phyloP scores from a whole-genome alignment of 2,329 filamentous ascomycete genomes.

The Fusarium pseudograminearum region DNA sequence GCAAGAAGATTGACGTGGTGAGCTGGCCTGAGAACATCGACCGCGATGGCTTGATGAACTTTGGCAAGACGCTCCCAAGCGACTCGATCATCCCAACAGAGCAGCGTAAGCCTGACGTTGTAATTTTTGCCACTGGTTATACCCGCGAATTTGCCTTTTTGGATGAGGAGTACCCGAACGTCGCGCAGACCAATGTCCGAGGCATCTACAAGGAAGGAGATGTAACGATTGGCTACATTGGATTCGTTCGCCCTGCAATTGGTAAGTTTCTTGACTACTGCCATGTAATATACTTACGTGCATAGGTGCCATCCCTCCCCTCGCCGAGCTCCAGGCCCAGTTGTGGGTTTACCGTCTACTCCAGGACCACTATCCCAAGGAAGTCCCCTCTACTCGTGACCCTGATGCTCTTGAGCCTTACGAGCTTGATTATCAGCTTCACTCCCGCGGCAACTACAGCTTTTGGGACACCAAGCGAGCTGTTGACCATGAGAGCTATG shows the following conservation, averaged over 20 bases:
- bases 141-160: slow-evolving; percentile 57
- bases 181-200: slow-evolving; percentile 64
- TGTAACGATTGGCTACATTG: slow-evolving; percentile 59
- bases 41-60: slow-evolving; percentile 53
- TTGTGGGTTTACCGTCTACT: slow-evolving; percentile 60
- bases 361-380: slow-evolving; percentile 43
- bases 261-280: slow-evolving; percentile 43
- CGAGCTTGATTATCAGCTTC: slow-evolving; percentile 58
- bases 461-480: slow-evolving; percentile 54
- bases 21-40: slow-evolving; percentile 58
- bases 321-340: slow-evolving; percentile 62
- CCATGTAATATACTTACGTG: neutral
- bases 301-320: slow-evolving; percentile 60
- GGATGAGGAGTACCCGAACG: slow-evolving; percentile 54
- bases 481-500: slow-evolving; percentile 63
- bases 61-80: slow-evolving; percentile 49
- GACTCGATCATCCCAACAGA: slow-evolving; percentile 43
- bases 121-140: slow-evolving; percentile 63
- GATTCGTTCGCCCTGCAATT: slow-evolving; percentile 60
- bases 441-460: slow-evolving; percentile 51
- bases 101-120: slow-evolving; percentile 56
- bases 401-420: slow-evolving; percentile 49
- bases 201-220: slow-evolving; percentile 61
- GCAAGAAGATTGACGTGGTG: slow-evolving; percentile 57
- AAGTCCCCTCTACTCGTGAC: slow-evolving; percentile 31